phyloP scores from a whole-genome alignment of 106 monocot species.

The Acorus gramineus region DNA sequence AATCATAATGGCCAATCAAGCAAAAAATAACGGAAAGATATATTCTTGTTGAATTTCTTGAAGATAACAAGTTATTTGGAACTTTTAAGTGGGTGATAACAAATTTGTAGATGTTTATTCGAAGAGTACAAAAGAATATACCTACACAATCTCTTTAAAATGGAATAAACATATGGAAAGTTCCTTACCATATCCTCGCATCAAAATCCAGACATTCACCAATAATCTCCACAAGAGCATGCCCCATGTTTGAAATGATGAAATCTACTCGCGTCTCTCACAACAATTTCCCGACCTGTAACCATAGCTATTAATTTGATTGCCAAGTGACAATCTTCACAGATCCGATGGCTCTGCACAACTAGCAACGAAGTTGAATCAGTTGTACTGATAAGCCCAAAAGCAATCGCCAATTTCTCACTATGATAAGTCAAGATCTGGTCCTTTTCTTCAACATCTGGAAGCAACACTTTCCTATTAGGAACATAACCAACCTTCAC shows the following conservation, averaged over 20 bases:
- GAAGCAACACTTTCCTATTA: constrained; percentile 38
- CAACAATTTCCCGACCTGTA: constrained; percentile 60
- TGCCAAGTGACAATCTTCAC: constrained; percentile 54
- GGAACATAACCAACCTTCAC: constrained; percentile 40
- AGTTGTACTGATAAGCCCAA: constrained; percentile 67
- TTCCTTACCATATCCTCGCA: too few relatives aligned
- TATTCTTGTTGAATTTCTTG: too few relatives aligned
- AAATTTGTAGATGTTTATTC: too few relatives aligned
- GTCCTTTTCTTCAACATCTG: constrained; percentile 52
- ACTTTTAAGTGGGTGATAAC: too few relatives aligned
- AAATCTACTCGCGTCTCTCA: constrained; percentile 78
- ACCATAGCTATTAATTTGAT: constrained; percentile 51
- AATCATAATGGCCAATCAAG: too few relatives aligned
- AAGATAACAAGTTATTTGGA: too few relatives aligned
- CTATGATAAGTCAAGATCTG: constrained; percentile 36
- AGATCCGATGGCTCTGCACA: constrained; percentile 64
- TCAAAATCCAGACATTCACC: constrained; percentile 18
- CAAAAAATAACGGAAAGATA: too few relatives aligned
- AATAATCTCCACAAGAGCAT: constrained; percentile 67
- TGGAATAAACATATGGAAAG: too few relatives aligned
- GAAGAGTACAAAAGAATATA: too few relatives aligned
- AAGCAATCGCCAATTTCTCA: constrained; percentile 72
- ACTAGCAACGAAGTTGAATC: constrained; percentile 45
- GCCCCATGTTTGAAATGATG: constrained; percentile 75
- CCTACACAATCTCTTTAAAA: too few relatives aligned